Evolutionary conservation across 179 eudicot genomes (phyloP), one percentile per base, ranked within the genome.

Genomic region (Heliamphora ciliata): DNA sequence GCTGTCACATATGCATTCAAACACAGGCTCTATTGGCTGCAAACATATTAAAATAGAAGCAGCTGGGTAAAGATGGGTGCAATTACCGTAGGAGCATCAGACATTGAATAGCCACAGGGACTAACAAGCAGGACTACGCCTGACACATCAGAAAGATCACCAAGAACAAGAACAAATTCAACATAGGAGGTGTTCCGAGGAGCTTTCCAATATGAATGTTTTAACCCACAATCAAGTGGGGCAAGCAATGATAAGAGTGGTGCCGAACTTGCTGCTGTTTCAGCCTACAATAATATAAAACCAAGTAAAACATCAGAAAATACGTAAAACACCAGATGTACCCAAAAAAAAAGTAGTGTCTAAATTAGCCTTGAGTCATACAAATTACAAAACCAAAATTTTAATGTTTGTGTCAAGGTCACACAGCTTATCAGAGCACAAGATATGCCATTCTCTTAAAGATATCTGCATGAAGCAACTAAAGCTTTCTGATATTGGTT

Each of bases 1-100:
- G 55, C 67, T 83, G 74, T 59, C 13, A 48, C 11, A 76, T 18
- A 46, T 2, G 72, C 61, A 61, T 59, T 69, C 47, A 54, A 15
- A 66, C 17, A 82, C 46, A 78, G n/a, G 61, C 15, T 54, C 3
- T 11, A 44, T 18, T 7, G 10, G 3, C 63, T 10, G 52, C 0
- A 1, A 24, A 59, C 8, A 47, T 0, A 44, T 60, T 60, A 2
- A 81, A 60, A 13, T 61, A 65, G 40, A 74, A 74, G 74, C 59
- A 78, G 64, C 70, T 56, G 54, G 69, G 54, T 59, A 82, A 40
- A 65, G 78, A 10, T 47, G 9, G 40, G 70, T 15, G 76, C 18
- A 87, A 95, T 88, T 90, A 94, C 98, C 11, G 87, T 88, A 83
- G 98, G 98, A 79, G 98, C 89, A 88, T 95, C 98, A 63, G 93